Evolutionary conservation across 1,139 yeast species (phyloP), one percentile per base, ranked within the genome.

Genomic region (Sugiyamaella japonica): DNA sequence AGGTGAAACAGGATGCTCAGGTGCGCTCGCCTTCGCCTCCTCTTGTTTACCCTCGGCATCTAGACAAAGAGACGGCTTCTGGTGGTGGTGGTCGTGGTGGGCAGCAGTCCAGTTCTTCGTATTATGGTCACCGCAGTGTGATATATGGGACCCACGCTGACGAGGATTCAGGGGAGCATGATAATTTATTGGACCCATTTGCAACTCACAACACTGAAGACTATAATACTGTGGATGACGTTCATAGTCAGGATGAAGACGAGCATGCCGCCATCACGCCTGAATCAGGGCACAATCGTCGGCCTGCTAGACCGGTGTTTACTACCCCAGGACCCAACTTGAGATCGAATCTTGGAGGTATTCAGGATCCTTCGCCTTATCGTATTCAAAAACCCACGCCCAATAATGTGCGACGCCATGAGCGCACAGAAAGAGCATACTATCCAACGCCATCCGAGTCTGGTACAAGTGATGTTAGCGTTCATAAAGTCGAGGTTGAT

Each of bases 391-490:
- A 44, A 17, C 12, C 38, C 3, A 47, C 50, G 9, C 50, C 50
- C 6, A 39, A 16, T 13, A 20, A 45, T 15, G 41, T 53, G 5
- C 51, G 58, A 10, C 49, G 49, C 7, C 36, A 50, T 28, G 59
- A 57, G 16, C 53, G 56, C n/a, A 39, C 53, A 3, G 61, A 60
- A 43, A 52, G 56, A 43, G 50, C 56, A 25, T 65, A 65, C 41
- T 62, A 65, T 53, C 69, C 68, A 7, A 66, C 70, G 2, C 70
- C 70, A 2, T 63, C 67, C 12, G 70, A 66, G 50, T 62, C 66
- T 36, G 67, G 67, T 4, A 57, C 65, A 15, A 61, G 65, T 38
- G 65, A 62, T 45, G 41, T 52, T 40, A 48, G 59, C 12, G 29
- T 54, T 16, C 54, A 46, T 7, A 41, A 52, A 17, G 48, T 42